Evolutionary conservation across 106 monocot genomes (phyloP).

Genomic region (Cymbidium sinense): DNA sequence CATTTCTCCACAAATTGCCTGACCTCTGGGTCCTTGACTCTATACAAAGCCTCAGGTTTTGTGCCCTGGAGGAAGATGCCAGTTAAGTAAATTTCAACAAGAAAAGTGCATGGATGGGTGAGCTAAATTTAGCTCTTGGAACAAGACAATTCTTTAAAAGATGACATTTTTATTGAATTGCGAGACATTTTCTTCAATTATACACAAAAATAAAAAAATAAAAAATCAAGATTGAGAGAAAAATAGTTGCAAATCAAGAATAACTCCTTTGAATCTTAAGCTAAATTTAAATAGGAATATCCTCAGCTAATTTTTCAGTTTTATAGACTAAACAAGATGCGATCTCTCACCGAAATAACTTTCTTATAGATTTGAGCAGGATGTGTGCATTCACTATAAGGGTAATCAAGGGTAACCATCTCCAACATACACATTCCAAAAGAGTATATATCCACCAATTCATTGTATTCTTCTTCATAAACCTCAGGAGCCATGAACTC

Average conservation of each 20-base stretch:
- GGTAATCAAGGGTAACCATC: slow-evolving; percentile 94
- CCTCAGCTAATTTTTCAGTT: background rate
- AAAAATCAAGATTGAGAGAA: too few species aligned
- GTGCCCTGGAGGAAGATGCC: slow-evolving; percentile 38
- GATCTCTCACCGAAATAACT: slow-evolving; percentile 60
- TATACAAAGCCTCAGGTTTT: slow-evolving; percentile 73
- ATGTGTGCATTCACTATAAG: slow-evolving; percentile 89
- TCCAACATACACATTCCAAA: slow-evolving; percentile 96
- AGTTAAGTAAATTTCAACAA: background rate
- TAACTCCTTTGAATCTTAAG: background rate
- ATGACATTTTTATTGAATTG: background rate
- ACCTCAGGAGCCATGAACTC: slow-evolving; percentile 99
- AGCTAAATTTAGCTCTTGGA: too few species aligned
- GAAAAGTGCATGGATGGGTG: background rate
- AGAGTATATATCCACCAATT: slow-evolving; percentile 90
- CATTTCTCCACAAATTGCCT: slow-evolving; percentile 85
- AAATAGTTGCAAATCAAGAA: background rate
- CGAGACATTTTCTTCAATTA: background rate
- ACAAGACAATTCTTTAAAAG: background rate
- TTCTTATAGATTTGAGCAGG: slow-evolving; percentile 96
- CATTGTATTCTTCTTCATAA: slow-evolving; percentile 92
- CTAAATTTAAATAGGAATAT: too few species aligned
- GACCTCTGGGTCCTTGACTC: slow-evolving; percentile 63
- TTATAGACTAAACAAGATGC: background rate
- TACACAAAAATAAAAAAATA: too few species aligned